Base-by-base conservation (phyloP, 2,329 filamentous ascomycete genomes). In the Diaporthe longicolla region DNA sequence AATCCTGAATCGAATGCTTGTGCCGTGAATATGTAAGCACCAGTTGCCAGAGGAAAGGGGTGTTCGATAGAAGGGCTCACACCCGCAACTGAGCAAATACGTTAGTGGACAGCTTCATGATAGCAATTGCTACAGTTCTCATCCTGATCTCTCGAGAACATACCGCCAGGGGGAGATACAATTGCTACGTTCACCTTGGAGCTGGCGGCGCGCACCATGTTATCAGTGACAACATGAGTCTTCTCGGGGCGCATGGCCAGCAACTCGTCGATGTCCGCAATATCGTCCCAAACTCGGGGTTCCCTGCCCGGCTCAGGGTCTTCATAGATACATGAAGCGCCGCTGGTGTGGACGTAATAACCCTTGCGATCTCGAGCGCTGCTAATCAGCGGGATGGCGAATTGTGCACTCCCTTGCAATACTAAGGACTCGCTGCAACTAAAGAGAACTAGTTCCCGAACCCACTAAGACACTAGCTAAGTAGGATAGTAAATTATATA, bases 331-430 rank as follows among this genome's bases (percentile, higher is more conserved):
- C 58, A 45, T 7, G 58, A 63, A 13, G 75, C 73, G 15, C 76
- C 75, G 15, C 75, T 74, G 4, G 76, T 76, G 57, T 77, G 76
- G 48, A 77, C 76, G n/a, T 76, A 76, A 50, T 76, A 77, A 6
- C 68, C 48, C 57, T 74, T 76, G n/a, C 21, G 37, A 1, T 24
- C 48, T 29, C 37, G 74, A 9, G 37, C 35, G 52, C 69, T 69
- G n/a, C n/a, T n/a, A n/a, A n/a, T n/a, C n/a, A n/a, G n/a, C n/a
- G n/a, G n/a, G n/a, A n/a, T n/a, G n/a, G n/a, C n/a, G n/a, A n/a
- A n/a, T n/a, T n/a, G n/a, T n/a, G n/a, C n/a, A n/a, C n/a, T n/a
- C n/a, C n/a, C n/a, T n/a, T n/a, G n/a, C n/a, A n/a, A n/a, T n/a
- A n/a, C n/a, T n/a, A n/a, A n/a, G n/a, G n/a, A n/a, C n/a, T n/a